Conservation (phyloP, 352 stramenopile species). For the Globisporangium alternatum region DNA sequence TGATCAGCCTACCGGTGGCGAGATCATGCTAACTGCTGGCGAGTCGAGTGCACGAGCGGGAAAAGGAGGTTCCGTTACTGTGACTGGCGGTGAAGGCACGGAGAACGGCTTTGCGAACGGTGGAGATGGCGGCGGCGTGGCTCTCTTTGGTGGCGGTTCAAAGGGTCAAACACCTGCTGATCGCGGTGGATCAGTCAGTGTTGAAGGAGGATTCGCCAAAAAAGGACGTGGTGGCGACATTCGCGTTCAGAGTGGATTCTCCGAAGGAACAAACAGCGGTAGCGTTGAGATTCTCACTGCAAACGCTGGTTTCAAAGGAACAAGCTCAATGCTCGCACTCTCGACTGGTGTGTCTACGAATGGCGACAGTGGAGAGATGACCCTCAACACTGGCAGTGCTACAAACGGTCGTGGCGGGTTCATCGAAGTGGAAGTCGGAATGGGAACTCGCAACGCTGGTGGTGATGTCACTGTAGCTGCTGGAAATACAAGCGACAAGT, state of each 20-base stretch:
- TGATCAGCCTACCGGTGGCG: constrained; percentile 52
- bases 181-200: constrained; percentile 65
- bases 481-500: constrained; percentile 61
- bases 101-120: constrained; percentile 68
- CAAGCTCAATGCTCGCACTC: constrained; percentile 42
- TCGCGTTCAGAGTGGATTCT: constrained; percentile 43
- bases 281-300: constrained; percentile 45
- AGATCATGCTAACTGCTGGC: constrained; percentile 68
- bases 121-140: constrained; percentile 85
- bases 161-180: constrained; percentile 62
- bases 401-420: constrained; percentile 56
- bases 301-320: constrained; percentile 55
- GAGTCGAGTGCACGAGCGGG: constrained; percentile 38
- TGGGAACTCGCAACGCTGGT: constrained; percentile 45
- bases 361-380: constrained; percentile 64
- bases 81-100: constrained; percentile 62
- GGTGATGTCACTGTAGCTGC: constrained; percentile 62
- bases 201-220: constrained; percentile 70
- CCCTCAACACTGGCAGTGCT: constrained; percentile 49
- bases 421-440: constrained; percentile 51
- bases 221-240: constrained; percentile 58
- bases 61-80: constrained; percentile 43
- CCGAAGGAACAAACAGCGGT: constrained; percentile 53
- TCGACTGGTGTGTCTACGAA: constrained; percentile 58
- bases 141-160: constrained; percentile 76